Evolutionary conservation across 768 basidiomycete genomes (phyloP).

Genomic region (Hypholoma fasciculare): DNA sequence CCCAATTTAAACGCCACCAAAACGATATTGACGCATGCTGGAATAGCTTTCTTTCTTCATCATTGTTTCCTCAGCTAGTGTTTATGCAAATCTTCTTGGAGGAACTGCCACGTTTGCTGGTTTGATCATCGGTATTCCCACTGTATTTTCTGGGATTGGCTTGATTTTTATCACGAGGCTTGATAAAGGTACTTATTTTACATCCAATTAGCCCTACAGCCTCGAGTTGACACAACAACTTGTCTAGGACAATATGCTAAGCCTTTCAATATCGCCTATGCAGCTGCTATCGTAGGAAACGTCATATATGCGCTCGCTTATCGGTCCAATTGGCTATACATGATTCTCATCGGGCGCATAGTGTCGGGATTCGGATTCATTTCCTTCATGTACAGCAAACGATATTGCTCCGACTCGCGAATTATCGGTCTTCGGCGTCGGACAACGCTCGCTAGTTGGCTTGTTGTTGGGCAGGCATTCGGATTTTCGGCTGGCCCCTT

Average conservation of each 20-base stretch:
- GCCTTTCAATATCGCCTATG: constrained; percentile 57
- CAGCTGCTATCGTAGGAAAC: constrained; percentile 52
- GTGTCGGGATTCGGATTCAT: constrained; percentile 62
- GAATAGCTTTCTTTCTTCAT: constrained; percentile 66
- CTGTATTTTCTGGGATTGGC: constrained; percentile 56
- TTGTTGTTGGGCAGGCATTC: constrained; percentile 61
- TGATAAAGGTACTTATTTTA: constrained; percentile 47
- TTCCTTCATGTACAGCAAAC: constrained; percentile 67
- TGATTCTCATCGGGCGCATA: constrained; percentile 72
- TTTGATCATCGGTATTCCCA: constrained; percentile 67
- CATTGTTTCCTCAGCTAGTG: constrained; percentile 64
- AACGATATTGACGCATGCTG: neutral
- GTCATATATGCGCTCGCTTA: constrained; percentile 65
- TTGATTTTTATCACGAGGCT: constrained; percentile 55
- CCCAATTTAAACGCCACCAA: too few relatives aligned
- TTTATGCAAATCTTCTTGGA: constrained; percentile 61
- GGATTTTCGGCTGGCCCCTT: constrained; percentile 68
- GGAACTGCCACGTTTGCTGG: constrained; percentile 74
- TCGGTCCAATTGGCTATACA: constrained; percentile 56
- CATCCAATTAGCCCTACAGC: neutral
- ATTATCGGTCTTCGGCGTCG: constrained; percentile 64
- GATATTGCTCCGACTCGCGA: constrained; percentile 70
- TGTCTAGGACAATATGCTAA: constrained; percentile 51
- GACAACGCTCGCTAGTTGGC: constrained; percentile 61
- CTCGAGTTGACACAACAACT: neutral